Evolutionary conservation across 345 rosid species (phyloP).

Genomic region (Lepidium aucheri): DNA sequence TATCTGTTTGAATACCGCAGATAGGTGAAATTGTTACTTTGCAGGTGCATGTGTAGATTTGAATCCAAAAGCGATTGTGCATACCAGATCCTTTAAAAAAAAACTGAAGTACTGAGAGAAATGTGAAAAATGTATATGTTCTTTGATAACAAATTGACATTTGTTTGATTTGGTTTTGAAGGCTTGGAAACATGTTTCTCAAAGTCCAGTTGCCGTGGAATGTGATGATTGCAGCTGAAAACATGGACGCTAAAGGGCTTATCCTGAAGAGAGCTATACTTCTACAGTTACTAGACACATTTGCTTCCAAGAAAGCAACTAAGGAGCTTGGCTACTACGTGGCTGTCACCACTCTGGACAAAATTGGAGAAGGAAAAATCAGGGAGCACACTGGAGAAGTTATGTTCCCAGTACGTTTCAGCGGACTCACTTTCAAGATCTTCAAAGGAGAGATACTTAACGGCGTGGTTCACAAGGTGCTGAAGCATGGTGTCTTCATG

Average conservation of each 20-base stretch:
- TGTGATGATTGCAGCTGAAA: constrained; percentile 61
- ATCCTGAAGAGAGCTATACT: constrained; percentile 64
- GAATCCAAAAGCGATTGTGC: neutral
- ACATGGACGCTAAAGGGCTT: constrained; percentile 57
- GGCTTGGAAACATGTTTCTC: constrained; percentile 50
- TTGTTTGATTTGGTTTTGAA: neutral
- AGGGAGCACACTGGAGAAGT: constrained; percentile 66
- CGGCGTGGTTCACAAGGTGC: constrained; percentile 63
- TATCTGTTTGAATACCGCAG: neutral
- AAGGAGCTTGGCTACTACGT: constrained; percentile 66
- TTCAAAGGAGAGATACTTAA: constrained; percentile 70
- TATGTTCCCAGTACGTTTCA: constrained; percentile 66
- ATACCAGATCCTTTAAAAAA: neutral
- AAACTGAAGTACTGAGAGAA: neutral
- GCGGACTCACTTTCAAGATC: constrained; percentile 69
- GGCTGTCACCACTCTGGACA: constrained; percentile 51
- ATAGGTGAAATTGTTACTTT: neutral
- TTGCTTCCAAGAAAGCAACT: constrained; percentile 52
- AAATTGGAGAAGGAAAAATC: constrained; percentile 69
- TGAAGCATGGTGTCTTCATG: constrained; percentile 81
- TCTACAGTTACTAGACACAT: constrained; percentile 49
- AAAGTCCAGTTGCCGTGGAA: constrained; percentile 74
- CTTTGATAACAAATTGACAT: neutral
- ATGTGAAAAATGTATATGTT: too few relatives aligned
- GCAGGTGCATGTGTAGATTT: constrained; percentile 3